Percentiles rank a stretch among this genome's conserved stretches.
phyloP scores from a whole-genome alignment of 345 rosid genomes.

The Salix dunnii region DNA sequence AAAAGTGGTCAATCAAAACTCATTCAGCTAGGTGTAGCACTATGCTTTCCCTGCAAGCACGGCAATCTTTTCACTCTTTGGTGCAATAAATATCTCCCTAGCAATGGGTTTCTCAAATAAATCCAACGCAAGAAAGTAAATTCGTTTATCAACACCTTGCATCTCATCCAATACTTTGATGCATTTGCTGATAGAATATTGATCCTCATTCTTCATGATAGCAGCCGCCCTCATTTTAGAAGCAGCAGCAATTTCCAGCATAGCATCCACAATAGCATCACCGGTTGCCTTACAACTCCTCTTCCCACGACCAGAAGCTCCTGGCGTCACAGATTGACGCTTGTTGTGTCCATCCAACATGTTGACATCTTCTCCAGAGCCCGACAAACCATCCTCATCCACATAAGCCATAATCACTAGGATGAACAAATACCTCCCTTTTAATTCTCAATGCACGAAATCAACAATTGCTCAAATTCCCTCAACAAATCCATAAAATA shows the following conservation, averaged over 20 bases:
- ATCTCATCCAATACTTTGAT: constrained; percentile 70
- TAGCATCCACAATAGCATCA: constrained; percentile 84
- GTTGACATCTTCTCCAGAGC: constrained; percentile 55
- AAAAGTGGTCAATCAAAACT: background rate
- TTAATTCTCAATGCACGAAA: background rate
- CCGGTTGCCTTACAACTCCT: constrained; percentile 72
- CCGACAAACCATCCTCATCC: constrained; percentile 55
- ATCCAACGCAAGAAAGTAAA: constrained; percentile 71
- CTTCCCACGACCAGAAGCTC: constrained; percentile 52
- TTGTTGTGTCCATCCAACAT: constrained; percentile 56
- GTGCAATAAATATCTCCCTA: constrained; percentile 65
- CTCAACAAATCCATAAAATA: background rate
- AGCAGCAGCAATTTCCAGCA: constrained; percentile 86
- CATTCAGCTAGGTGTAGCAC: constrained; percentile 33
- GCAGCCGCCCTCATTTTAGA: constrained; percentile 75
- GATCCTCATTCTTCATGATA: constrained; percentile 59
- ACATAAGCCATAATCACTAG: constrained; percentile 38
- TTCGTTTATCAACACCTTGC: constrained; percentile 65
- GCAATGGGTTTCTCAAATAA: constrained; percentile 65
- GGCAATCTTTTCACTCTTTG: constrained; percentile 59
- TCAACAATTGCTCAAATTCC: background rate
- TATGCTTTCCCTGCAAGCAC: constrained; percentile 70
- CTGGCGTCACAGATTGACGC: constrained; percentile 38
- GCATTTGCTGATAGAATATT: constrained; percentile 82
- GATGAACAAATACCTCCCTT: constrained; percentile 24